Evolutionary conservation across 2,329 filamentous ascomycete genomes (phyloP), one percentile per base, ranked within the genome.

Genomic region (Zarea fungicola): DNA sequence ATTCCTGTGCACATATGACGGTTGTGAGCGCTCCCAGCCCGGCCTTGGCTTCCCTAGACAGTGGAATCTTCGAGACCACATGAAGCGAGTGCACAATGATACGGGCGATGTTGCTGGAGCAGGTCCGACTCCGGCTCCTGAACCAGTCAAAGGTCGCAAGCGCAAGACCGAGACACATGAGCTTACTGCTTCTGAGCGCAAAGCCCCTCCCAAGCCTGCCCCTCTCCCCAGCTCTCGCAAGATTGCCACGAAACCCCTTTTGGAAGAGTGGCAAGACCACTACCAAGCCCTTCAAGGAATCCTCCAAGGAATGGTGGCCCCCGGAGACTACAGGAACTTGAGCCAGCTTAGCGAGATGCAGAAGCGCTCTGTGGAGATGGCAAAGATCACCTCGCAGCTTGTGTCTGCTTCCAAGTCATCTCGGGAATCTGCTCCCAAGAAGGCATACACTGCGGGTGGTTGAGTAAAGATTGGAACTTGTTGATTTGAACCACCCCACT

Each of bases 21-120:
- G 88, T 53, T 97, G 92, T 62, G 90, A 96, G 62, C 85, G 92
- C 55, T 83, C 89, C 50, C 75, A 85, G 28, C 74, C 80, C 21
- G 90, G 89, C 59, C 89, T 92, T 65, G 92, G 92, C 59, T 97
- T 97, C 63, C 92, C 91, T 31, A 85, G 92, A 60, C 85, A 91
- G 60, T 97, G 93, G 89, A 97, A 97, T 71, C 80, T 96, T 47
- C 84, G 87, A 67, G 92, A 97, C 71, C 92, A 97, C 76, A 96
- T 96, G 91, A 89, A 89, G 72, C 85, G 92, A 54, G 91, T 96
- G 7, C 92, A 97, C 72, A 83, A 83, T 56, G 79, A 81, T 61
- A 73, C 31, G 19, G 42, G 42, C 16, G 48, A 74, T 52, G 71
- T 73, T 36, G 69, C 67, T 55, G 60, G 67, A 35, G 58, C 59